Percentiles rank a stretch among this genome's conserved stretches.
Conservation (phyloP, 345 rosid genomes). For the Turnera subulata region DNA sequence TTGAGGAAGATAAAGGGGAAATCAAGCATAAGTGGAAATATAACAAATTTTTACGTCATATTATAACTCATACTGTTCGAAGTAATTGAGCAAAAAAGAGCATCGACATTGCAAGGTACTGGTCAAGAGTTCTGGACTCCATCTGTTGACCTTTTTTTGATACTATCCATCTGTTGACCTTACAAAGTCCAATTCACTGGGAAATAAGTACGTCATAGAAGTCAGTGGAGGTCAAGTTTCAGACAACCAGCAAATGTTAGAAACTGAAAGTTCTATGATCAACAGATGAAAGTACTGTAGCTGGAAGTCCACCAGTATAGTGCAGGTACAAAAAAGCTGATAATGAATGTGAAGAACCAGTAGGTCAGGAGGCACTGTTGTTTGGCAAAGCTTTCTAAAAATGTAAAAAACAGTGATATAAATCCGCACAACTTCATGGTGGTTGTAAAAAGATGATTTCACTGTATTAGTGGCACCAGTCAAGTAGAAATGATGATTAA, state of each 20-base stretch:
- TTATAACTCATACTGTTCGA: too few species aligned
- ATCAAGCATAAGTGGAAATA: too few species aligned
- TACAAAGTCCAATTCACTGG: neutral
- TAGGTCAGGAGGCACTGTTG: too few species aligned
- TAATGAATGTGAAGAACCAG: too few species aligned
- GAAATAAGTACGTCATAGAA: neutral
- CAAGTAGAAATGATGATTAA: slow-evolving; percentile 5
- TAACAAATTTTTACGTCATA: too few species aligned
- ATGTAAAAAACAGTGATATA: neutral
- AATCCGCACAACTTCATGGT: slow-evolving; percentile 6
- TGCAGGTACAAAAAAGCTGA: too few species aligned
- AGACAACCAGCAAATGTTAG: neutral
- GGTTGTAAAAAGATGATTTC: slow-evolving; percentile 9
- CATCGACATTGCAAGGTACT: too few species aligned
- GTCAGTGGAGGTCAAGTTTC: slow-evolving; percentile 2
- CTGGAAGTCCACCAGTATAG: neutral
- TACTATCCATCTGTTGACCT: neutral
- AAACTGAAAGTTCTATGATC: slow-evolving; percentile 14
- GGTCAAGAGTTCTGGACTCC: too few species aligned
- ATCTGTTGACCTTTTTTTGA: too few species aligned
- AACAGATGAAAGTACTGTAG: slow-evolving; percentile 1
- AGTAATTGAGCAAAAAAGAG: too few species aligned
- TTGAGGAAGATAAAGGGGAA: too few species aligned
- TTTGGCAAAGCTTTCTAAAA: neutral
- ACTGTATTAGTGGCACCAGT: slow-evolving; percentile 5